Evolutionary conservation across 2,329 filamentous ascomycete species (phyloP), one percentile per base, ranked within the genome.

Genomic region (Orbilia quercus): DNA sequence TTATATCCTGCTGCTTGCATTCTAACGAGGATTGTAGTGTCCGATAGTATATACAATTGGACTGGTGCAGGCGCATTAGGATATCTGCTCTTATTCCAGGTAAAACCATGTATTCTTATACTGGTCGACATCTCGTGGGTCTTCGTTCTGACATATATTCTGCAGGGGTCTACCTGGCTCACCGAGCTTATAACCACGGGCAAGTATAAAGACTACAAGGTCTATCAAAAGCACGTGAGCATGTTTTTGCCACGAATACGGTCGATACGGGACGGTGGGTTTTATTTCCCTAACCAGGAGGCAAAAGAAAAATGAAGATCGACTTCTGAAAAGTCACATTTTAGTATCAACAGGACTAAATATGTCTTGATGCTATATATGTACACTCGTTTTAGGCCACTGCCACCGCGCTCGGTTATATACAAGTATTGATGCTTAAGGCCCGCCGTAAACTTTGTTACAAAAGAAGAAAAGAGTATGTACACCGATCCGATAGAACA

Each of bases 161-260:
- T 34, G 7, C 45, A 42, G 67, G 90, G 86, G 23, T 97, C 92
- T 75, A 96, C 93, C 0, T 89, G 86, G 83, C 85, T 99, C 42
- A 98, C 95, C 0, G 95, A 99, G 82, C 79, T 84, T 45, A 90
- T 98, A 76, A 93, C 89, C 1, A 82, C 88, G 1, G 83, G 85
- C 60, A 99, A 98, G 80, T 99, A 99, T 79, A 84, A 90, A 0
- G 92, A 96, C 77, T 99, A 99, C 81, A 84, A 84, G 76, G 84
- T 90, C 28, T 99, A 99, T 79, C 91, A 96, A 82, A 84, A 86
- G 76, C 85, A 89, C 65, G 91, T 98, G 2, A 90, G 90, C 74
- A 92, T 88, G 80, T 96, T 97, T 79, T 81, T 97, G 57, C 95
- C 95, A 0, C 87, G 78, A 31, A 80, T 74, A 4, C 25, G 28